Percentiles rank a stretch among this genome's conserved stretches.
These are phyloP conservation scores for Medicago ruthenica DNA, from an alignment of 306 rosid genomes.

Conservation along the genomic window DNA sequence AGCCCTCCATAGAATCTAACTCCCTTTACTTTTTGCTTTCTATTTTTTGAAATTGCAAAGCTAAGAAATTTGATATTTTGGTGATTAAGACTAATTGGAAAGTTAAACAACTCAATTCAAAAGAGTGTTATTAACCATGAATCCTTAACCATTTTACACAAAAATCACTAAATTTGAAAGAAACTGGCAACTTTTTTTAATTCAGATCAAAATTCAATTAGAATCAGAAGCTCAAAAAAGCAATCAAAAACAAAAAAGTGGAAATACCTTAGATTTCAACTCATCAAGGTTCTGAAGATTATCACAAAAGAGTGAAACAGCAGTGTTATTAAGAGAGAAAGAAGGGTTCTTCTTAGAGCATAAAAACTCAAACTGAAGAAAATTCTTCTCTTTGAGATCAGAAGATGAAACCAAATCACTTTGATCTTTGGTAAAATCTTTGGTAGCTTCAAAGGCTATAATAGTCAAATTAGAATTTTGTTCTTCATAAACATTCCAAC, in stretches of 20 bases:
- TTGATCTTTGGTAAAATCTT: slow-evolving; percentile 1
- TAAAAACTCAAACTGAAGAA: slow-evolving; percentile 47
- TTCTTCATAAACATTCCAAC: slow-evolving; percentile 6
- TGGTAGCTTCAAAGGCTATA: slow-evolving; percentile 51
- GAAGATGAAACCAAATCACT: slow-evolving; percentile 40
- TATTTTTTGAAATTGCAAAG: too few relatives aligned
- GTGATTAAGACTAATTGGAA: neutral
- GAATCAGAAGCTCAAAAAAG: neutral
- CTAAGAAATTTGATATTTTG: neutral
- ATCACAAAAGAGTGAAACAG: slow-evolving; percentile 35
- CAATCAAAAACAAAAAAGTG: neutral
- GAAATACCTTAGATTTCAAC: slow-evolving; percentile 47
- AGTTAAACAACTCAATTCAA: neutral
- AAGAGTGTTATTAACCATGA: neutral
- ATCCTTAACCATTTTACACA: neutral
- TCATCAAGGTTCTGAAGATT: neutral
- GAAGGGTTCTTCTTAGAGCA: neutral
- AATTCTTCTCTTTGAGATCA: slow-evolving; percentile 23
- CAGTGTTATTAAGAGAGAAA: slow-evolving; percentile 48
- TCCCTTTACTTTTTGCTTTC: too few relatives aligned
- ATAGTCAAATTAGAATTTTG: slow-evolving; percentile 13
- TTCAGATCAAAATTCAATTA: neutral
- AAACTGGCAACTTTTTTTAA: neutral
- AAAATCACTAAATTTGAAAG: neutral
- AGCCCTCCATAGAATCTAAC: too few relatives aligned